Evolutionary conservation across 208 protist genomes (phyloP), one percentile per base, ranked within the genome.

Genomic region (Leishmania aethiopica): DNA sequence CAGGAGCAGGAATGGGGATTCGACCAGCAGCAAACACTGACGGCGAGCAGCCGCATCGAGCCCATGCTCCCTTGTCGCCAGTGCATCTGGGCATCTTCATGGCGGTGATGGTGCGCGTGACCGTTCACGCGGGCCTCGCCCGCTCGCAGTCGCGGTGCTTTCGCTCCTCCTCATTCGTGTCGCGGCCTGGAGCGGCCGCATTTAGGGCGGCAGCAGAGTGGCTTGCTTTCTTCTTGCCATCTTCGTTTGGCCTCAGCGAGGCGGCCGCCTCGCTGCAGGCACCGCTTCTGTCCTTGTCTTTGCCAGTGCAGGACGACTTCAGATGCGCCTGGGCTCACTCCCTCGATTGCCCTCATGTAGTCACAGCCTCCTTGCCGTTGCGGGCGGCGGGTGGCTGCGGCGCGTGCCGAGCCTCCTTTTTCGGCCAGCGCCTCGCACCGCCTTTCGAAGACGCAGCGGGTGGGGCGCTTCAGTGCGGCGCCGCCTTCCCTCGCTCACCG

Each of bases 401-500:
- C 25, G 47, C 15, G 47, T 37, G 19, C 15, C 47, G 42, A 37
- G 35, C 15, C 35, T 42, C 22, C 49, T 78, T 40, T 47, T 32
- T 51, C 69, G 25, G 7, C 7, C 47, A 42, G 15, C 7, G 2
- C 28, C 17, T 55, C 47, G 32, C 32, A 7, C 17, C 22, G 45
- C 19, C 45, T 32, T 53, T 45, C 15, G 25, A 47, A 47, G 76
- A 32, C 45, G 57, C 25, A 32, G 51, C 35, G 3, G 10, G 51
- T 13, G 13, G 3, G 19, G 47, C 2, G n/a, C 5, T 77, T 22
- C n/a, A 53, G 53, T 71, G 64, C 45, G 15, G n/a, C 10, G 71
- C 5, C 40, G 25, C 28, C n/a, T 62, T 42, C 17, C 82, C 82
- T 42, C 69, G 72, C 62, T 78, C 62, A 32, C 82, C 77, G 28